These are phyloP conservation scores for Pouteria glomerata DNA, from an alignment of 148 eudicot species.

Conservation along the genomic window DNA sequence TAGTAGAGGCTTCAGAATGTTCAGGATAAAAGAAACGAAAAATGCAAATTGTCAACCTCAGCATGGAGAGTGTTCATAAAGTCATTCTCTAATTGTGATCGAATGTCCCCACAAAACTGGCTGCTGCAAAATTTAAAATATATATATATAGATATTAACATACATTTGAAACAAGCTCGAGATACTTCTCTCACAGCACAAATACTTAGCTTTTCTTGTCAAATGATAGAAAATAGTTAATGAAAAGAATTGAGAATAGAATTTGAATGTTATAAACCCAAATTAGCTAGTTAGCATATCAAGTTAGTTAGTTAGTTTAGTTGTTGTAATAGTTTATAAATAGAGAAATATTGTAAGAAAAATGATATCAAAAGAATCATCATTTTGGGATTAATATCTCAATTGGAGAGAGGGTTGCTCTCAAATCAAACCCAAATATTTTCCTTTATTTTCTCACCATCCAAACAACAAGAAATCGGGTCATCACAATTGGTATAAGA, in stretches of 20 bases:
- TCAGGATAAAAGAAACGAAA: constrained; percentile 1
- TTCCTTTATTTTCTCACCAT: too few relatives aligned
- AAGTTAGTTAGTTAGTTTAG: too few relatives aligned
- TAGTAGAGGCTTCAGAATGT: not conserved
- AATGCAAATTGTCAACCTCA: constrained; percentile 47
- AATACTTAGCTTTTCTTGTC: not conserved
- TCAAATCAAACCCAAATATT: too few relatives aligned
- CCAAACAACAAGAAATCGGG: too few relatives aligned
- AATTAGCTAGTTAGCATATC: not conserved
- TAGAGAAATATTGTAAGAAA: not conserved
- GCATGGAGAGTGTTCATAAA: constrained; percentile 74
- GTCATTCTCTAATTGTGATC: constrained; percentile 71
- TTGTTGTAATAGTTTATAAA: too few relatives aligned
- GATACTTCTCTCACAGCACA: not conserved
- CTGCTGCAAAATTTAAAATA: constrained; percentile 48
- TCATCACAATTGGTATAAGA: not conserved
- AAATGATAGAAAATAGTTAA: not conserved
- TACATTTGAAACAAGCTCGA: not conserved
- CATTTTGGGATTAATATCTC: too few relatives aligned
- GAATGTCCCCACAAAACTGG: constrained; percentile 74
- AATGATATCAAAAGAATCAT: not conserved
- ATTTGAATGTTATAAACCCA: constrained; percentile 1
- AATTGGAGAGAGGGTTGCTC: not conserved
- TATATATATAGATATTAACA: not conserved
- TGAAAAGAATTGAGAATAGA: not conserved